Percentiles rank a stretch among this genome's conserved stretches.
These are phyloP conservation scores for Lipomyces starkeyi DNA, from an alignment of 805 yeast species.

Conservation along the genomic window DNA sequence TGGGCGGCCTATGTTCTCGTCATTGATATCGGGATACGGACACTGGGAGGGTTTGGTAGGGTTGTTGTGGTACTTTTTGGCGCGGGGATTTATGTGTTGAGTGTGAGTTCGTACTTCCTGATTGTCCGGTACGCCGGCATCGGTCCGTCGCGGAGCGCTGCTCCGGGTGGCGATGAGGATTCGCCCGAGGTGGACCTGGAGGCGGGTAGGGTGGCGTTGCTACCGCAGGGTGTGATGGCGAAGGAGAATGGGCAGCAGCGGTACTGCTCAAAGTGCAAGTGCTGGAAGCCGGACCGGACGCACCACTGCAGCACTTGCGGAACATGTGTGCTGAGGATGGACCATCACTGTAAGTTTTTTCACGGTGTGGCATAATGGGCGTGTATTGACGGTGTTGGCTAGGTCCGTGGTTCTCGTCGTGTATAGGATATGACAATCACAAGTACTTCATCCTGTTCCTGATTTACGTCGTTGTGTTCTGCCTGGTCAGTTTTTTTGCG, in stretches of 20 bases:
- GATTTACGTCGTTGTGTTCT: constrained; percentile 64
- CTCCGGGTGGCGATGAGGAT: not conserved
- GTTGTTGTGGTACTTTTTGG: constrained; percentile 35
- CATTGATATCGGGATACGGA: constrained; percentile 35
- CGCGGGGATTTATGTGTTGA: constrained; percentile 35
- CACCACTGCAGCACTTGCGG: constrained; percentile 53
- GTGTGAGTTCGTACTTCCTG: constrained; percentile 41
- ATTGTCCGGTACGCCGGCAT: constrained; percentile 46
- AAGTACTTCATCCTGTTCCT: constrained; percentile 83
- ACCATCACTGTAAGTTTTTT: constrained; percentile 55
- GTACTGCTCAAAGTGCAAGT: constrained; percentile 49
- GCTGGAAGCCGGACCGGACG: constrained; percentile 54
- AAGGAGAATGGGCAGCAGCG: constrained; percentile 51
- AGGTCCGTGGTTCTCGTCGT: constrained; percentile 90
- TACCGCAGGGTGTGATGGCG: constrained; percentile 48
- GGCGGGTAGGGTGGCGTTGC: constrained; percentile 37
- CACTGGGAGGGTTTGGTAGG: constrained; percentile 27
- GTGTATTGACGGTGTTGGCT: constrained; percentile 66
- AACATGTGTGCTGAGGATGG: constrained; percentile 58
- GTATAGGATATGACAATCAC: constrained; percentile 79
- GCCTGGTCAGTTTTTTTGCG: constrained; percentile 51
- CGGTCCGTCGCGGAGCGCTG: constrained; percentile 41
- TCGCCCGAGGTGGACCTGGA: constrained; percentile 39
- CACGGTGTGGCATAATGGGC: not conserved
- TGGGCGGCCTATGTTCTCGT: constrained; percentile 46